phyloP scores from a whole-genome alignment of 164 flowering plant genomes.

The Piper betle region DNA sequence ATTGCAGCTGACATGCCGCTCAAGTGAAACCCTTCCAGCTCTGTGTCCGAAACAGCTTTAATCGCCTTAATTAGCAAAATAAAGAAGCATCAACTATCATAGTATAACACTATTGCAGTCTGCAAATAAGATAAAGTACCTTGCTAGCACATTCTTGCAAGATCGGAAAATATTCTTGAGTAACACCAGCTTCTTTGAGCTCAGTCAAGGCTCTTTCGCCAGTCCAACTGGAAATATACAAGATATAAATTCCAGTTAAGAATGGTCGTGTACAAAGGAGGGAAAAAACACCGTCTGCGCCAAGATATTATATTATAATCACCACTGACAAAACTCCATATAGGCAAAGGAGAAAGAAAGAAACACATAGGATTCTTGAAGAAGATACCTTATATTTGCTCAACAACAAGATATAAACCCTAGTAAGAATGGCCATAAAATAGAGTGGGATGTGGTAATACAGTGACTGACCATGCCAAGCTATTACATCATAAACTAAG shows the following conservation, averaged over 20 bases:
- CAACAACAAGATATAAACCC: too few species aligned
- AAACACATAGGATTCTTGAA: too few species aligned
- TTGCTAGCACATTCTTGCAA: conserved; percentile 68
- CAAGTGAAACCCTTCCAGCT: conserved; percentile 36
- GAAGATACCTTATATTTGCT: too few species aligned
- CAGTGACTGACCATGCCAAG: too few species aligned
- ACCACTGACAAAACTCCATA: background rate
- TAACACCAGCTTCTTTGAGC: conserved; percentile 66
- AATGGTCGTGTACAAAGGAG: background rate
- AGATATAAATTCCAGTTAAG: background rate
- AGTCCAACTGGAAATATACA: conserved; percentile 55
- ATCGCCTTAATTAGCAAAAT: conserved; percentile 47
- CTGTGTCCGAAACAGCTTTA: conserved; percentile 61
- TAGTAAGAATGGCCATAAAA: too few species aligned
- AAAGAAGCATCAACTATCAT: background rate
- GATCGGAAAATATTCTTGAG: conserved; percentile 51
- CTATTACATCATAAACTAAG: too few species aligned
- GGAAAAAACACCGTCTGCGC: background rate
- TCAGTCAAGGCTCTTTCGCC: conserved; percentile 78
- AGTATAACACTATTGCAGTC: background rate
- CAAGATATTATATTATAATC: too few species aligned
- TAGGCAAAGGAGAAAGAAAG: background rate
- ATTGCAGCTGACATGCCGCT: conserved; percentile 53
- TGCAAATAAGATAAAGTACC: conserved; percentile 25
- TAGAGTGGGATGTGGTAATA: too few species aligned